A percentile compares a stretch with the other conserved stretches of the same genome.
phyloP scores from a whole-genome alignment of 176 grass and related monocot genomes.

The Juncus inflexus region DNA sequence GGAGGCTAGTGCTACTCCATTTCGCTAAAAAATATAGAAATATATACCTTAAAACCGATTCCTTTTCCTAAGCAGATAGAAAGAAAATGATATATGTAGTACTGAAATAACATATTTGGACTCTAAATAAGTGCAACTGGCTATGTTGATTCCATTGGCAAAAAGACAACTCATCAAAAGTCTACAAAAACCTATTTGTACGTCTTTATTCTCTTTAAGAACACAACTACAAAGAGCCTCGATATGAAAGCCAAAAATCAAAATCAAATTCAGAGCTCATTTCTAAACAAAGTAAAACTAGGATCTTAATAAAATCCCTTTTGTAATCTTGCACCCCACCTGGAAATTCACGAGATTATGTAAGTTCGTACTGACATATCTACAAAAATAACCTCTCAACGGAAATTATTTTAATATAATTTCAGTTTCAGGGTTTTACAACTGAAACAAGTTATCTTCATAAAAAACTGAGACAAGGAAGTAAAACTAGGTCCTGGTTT shows the following conservation, averaged over 20 bases:
- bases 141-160: slow-evolving; percentile 17
- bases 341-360: slow-evolving; percentile 16
- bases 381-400: neutral
- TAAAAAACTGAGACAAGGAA: no score
- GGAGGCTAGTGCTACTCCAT: no score
- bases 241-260: slow-evolving; percentile 9
- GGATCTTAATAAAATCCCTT: neutral
- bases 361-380: neutral
- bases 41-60: no score
- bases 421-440: no score
- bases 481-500: no score
- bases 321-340: neutral
- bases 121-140: neutral
- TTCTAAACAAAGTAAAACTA: slow-evolving; percentile 19
- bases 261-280: neutral
- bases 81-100: no score
- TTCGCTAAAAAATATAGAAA: no score
- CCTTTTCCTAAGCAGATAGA: no score
- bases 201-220: neutral
- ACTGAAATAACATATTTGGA: no score
- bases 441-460: no score
- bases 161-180: slow-evolving; percentile 18
- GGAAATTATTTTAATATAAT: no score
- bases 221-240: neutral
- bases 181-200: slow-evolving; percentile 8